Percentiles rank a stretch among this genome's conserved stretches.
Conservation (phyloP, 2,329 filamentous ascomycete genomes). For the Cladosporium sp. region DNA sequence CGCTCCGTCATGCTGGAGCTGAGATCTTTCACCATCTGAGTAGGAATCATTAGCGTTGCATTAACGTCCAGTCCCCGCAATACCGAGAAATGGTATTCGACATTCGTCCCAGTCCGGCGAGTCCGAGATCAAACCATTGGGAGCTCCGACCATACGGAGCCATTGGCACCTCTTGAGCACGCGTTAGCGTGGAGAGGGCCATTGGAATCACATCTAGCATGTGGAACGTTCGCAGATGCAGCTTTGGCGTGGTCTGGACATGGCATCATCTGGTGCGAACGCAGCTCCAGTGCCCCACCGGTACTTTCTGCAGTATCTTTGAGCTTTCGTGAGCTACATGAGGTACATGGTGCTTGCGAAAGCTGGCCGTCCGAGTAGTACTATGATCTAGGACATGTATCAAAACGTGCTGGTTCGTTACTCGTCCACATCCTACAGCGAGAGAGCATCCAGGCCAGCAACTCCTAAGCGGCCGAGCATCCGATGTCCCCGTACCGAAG, state of each 20-base stretch:
- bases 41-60: conserved; percentile 11
- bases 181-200: background rate
- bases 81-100: background rate
- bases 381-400: background rate
- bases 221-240: conserved; percentile 10
- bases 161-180: background rate
- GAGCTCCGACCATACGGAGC: background rate
- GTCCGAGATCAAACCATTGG: background rate
- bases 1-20: conserved; percentile 13
- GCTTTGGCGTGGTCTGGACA: background rate
- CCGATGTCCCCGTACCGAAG: background rate
- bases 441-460: background rate
- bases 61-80: conserved; percentile 9
- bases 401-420: background rate
- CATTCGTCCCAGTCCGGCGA: background rate
- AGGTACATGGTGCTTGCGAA: background rate
- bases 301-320: background rate
- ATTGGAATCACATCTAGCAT: background rate
- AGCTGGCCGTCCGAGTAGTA: background rate
- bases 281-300: background rate
- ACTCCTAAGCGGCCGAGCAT: background rate
- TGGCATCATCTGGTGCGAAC: background rate
- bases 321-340: background rate
- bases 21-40: conserved; percentile 1
- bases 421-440: background rate